Evolutionary conservation across 2,329 filamentous ascomycete species (phyloP), one percentile per base, ranked within the genome.

Genomic region (Thermothelomyces thermophilus): DNA sequence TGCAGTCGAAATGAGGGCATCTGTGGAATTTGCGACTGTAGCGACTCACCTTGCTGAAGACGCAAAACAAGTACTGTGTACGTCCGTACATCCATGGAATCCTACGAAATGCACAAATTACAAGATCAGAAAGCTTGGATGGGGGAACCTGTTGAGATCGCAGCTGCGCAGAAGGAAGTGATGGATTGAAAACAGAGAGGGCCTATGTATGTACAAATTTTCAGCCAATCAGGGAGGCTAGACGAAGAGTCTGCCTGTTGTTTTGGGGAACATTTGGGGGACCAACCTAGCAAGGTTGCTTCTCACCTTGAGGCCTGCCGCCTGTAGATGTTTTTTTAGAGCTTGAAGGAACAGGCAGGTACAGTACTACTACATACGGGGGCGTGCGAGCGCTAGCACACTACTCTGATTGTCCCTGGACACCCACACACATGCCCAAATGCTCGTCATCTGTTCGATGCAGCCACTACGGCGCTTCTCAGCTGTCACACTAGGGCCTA

Each of bases 361-460:
- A n/a, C n/a, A n/a, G n/a, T n/a, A n/a, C n/a, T n/a, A n/a, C n/a
- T n/a, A n/a, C n/a, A n/a, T n/a, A n/a, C n/a, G n/a, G n/a, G n/a
- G n/a, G n/a, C n/a, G n/a, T n/a, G n/a, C n/a, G n/a, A n/a, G n/a
- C n/a, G n/a, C n/a, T n/a, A n/a, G n/a, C n/a, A n/a, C n/a, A n/a
- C n/a, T n/a, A n/a, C n/a, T n/a, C n/a, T n/a, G n/a, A n/a, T n/a
- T n/a, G n/a, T n/a, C n/a, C n/a, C n/a, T n/a, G n/a, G n/a, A n/a
- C n/a, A n/a, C n/a, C n/a, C n/a, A n/a, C n/a, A n/a, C n/a, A n/a
- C n/a, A n/a, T n/a, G n/a, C 20, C 20, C 14, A 34, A 30, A 28
- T 39, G 41, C 24, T 53, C 51, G 53, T 54, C 53, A 54, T 54
- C 51, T 48, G 55, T 48, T 41, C 48, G 24, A 35, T 39, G 45